Evolutionary conservation across 2,329 filamentous ascomycete genomes (phyloP).

Genomic region (Cladosporium sp.): DNA sequence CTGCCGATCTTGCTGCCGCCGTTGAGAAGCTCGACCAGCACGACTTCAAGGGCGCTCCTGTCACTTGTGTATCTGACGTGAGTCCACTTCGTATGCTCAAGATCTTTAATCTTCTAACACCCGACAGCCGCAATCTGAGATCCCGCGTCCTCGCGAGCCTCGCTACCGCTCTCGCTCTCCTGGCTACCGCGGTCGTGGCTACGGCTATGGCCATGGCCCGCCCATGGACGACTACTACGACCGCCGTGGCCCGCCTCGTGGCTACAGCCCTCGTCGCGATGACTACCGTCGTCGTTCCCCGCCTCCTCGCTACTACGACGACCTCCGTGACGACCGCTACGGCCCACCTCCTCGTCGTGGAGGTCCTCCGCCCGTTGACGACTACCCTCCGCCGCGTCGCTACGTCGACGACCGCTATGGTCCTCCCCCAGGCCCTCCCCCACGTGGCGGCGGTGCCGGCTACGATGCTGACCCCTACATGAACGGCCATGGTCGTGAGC

Average conservation of each 20-base stretch:
- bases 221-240: constrained; percentile 71
- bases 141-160: constrained; percentile 49
- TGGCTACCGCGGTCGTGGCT: constrained; percentile 57
- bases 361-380: constrained; percentile 68
- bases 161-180: constrained; percentile 73
- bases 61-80: constrained; percentile 86
- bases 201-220: constrained; percentile 44
- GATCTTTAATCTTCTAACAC: constrained; percentile 8
- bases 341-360: constrained; percentile 57
- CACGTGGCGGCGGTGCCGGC: constrained; percentile 40
- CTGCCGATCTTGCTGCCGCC: constrained; percentile 79
- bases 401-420: constrained; percentile 72
- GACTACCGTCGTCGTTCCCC: constrained; percentile 85
- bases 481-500: constrained; percentile 51
- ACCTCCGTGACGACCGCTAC: constrained; percentile 64
- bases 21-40: constrained; percentile 91
- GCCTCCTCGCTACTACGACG: constrained; percentile 78
- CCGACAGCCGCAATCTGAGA: constrained; percentile 58
- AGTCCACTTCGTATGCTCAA: constrained; percentile 10
- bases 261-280: constrained; percentile 77
- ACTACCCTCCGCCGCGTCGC: constrained; percentile 59
- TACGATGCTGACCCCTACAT: constrained; percentile 58
- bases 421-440: constrained; percentile 24
- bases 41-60: constrained; percentile 86
- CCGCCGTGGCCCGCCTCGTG: constrained; percentile 69